These are phyloP conservation scores for Paxillus involutus DNA, from an alignment of 768 basidiomycete species.

Conservation along the genomic window DNA sequence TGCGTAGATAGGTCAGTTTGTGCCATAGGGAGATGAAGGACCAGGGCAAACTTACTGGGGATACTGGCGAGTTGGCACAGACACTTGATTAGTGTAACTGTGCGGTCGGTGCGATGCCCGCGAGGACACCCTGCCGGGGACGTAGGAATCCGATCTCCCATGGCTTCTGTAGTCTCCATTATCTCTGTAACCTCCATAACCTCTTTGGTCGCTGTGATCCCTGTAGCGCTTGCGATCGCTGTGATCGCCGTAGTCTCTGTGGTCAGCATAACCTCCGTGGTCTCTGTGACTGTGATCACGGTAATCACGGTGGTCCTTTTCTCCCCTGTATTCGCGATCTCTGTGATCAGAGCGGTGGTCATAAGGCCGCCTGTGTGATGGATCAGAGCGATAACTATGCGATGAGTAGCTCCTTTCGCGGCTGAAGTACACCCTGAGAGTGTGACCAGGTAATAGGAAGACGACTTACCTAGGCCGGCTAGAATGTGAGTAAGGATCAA, in stretches of 20 bases:
- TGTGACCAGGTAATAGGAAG: neutral
- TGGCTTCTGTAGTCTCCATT: conserved; percentile 1
- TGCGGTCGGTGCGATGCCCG: conserved; percentile 28
- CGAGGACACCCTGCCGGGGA: conserved; percentile 23
- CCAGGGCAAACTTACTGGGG: conserved; percentile 15
- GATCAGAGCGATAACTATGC: conserved; percentile 21
- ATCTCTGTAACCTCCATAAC: conserved; percentile 12
- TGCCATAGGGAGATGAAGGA: neutral
- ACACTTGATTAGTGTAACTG: conserved; percentile 16
- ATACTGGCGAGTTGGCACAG: conserved; percentile 13
- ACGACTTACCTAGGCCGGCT: conserved; percentile 19
- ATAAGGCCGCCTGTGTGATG: conserved; percentile 22
- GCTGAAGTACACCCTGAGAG: conserved; percentile 12
- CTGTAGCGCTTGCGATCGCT: conserved; percentile 8
- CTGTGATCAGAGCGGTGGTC: conserved; percentile 22
- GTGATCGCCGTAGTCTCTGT: conserved; percentile 12
- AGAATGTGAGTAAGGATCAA: conserved; percentile 22
- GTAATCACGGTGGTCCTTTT: conserved; percentile 16
- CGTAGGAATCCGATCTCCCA: conserved; percentile 11
- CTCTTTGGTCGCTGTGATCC: conserved; percentile 1
- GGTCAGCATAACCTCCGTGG: conserved; percentile 13
- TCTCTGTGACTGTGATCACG: conserved; percentile 21
- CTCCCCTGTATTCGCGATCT: conserved; percentile 20
- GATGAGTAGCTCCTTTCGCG: conserved; percentile 26
- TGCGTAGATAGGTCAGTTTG: conserved; percentile 13